Evolutionary conservation across 2,329 filamentous ascomycete genomes (phyloP), one percentile per base, ranked within the genome.

Genomic region (Diaporthe nobilis): DNA sequence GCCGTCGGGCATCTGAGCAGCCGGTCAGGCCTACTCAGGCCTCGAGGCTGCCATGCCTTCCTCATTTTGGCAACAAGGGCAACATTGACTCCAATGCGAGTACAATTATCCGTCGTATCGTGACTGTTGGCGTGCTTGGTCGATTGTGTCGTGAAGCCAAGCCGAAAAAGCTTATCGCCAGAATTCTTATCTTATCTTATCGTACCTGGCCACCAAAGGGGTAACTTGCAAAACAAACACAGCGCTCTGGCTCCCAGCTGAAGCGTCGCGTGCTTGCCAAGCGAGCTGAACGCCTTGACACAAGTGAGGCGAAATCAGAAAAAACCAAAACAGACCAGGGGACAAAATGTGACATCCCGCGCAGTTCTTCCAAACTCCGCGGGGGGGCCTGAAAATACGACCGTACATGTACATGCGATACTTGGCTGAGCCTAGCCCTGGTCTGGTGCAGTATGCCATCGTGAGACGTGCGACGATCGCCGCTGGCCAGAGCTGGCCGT

Each of bases 21-120:
- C n/a, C 65, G 53, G 10, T 72, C 76, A 8, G 82, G 79, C 78
- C 81, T 79, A 57, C 78, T 78, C 25, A 83, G 73, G 53, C 79
- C 78, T 72, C 80, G 77, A 37, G 81, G 78, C 65, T 79, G 78
- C 82, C 81, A 83, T 70, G 79, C 80, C 76, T 80, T 81, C 78
- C 76, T 81, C 83, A 84, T 84, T 3, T 53, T 78, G 63, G 51
- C 25, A n/a, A 10, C 15, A 25, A 25, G 25, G 25, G 34, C 68
- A 49, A 51, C 65, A 76, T 76, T 34, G 51, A 71, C 37, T 53
- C 37, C 4, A 28, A 22, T 37, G 25, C 25, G n/a, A 44, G 17
- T 8, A 10, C 5, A 39, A 10, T 12, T 42, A 17, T 73, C 17
- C 5, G 47, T 44, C 57, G 25, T 20, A 25, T 63, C 47, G 55